Percentiles rank a stretch among this genome's conserved stretches.
phyloP scores from a whole-genome alignment of 2,329 filamentous ascomycete genomes.

The Anthostomella pinea region DNA sequence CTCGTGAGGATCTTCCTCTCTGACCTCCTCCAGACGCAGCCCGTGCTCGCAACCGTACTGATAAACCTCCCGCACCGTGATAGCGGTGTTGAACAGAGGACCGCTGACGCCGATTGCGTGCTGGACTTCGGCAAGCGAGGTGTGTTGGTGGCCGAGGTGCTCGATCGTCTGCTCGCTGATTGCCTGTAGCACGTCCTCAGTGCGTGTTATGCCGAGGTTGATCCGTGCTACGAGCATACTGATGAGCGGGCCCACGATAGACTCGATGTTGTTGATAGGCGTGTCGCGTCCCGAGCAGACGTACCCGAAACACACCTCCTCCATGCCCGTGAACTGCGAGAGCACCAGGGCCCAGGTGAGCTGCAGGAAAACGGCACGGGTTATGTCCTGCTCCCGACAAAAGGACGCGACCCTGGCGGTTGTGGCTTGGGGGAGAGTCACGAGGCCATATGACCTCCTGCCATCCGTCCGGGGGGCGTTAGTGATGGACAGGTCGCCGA shows the following conservation, averaged over 20 bases:
- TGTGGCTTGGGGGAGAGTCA: background rate
- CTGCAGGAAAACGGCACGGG: constrained; percentile 2
- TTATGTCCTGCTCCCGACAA: background rate
- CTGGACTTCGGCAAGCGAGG: constrained; percentile 1
- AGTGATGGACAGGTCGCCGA: background rate
- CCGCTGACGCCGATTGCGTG: background rate
- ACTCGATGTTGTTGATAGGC: constrained; percentile 5
- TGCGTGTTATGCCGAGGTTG: constrained; percentile 1
- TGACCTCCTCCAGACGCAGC: background rate
- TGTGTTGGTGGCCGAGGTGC: constrained; percentile 2
- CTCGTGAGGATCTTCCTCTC: constrained; percentile 2
- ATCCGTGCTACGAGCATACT: constrained; percentile 6
- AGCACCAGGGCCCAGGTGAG: constrained; percentile 4
- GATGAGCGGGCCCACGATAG: constrained; percentile 3
- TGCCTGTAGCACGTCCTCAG: constrained; percentile 2
- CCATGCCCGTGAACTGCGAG: constrained; percentile 2
- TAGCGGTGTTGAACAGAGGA: constrained; percentile 1
- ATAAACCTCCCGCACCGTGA: background rate
- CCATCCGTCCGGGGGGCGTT: background rate
- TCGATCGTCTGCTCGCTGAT: background rate
- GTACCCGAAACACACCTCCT: constrained; percentile 6
- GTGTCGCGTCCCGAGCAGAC: constrained; percentile 4
- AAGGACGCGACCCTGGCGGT: background rate
- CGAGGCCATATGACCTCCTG: background rate
- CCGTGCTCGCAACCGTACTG: background rate